Evolutionary conservation across 169 alveolate species (phyloP), one percentile per base, ranked within the genome.

Genomic region (Cryptosporidium sp.): DNA sequence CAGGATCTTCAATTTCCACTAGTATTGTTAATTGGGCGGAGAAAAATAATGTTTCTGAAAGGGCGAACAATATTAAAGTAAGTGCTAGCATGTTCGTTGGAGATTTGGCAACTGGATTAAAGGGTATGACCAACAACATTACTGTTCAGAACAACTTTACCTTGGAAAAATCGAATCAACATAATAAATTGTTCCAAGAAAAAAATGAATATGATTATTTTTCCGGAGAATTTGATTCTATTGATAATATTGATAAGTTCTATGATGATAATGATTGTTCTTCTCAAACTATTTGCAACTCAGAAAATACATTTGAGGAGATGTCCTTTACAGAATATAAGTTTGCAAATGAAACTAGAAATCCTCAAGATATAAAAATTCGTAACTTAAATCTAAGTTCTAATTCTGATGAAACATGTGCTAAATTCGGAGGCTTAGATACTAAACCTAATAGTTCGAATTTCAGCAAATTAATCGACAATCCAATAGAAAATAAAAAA

Each of bases 11-110:
- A 43, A 62, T 80, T 35, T 61, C 89, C 29, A 58, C 89, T 26
- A 80, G 68, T 23, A 65, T 80, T 80, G 75, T 59, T 37, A 80
- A 62, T 80, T 80, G 89, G 89, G 75, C 89, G 21, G 89, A 80
- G 39, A 80, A 73, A 59, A 73, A 59, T 45, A 0, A 80, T 39
- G 75, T 80, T 35, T 80, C 89, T 14, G 75, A 80, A 26, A 80
- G 16, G 26, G 89, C 89, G 0, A 80, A 65, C 37, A 80, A 58
- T 18, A 59, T 80, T 23, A 80, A 62, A 41, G n/a, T 16, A n/a
- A 80, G 69, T 65, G 75, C 89, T 3, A 80, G 61, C 18, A 29
- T 50, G 70, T 39, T 80, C 10, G 75, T 80, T 31, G 89, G 69
- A 21, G 89, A 80, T 41, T 39, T 80, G 12, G 89, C 89, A 21